Conservation (phyloP, 345 rosid genomes). For the Anacardium occidentale region DNA sequence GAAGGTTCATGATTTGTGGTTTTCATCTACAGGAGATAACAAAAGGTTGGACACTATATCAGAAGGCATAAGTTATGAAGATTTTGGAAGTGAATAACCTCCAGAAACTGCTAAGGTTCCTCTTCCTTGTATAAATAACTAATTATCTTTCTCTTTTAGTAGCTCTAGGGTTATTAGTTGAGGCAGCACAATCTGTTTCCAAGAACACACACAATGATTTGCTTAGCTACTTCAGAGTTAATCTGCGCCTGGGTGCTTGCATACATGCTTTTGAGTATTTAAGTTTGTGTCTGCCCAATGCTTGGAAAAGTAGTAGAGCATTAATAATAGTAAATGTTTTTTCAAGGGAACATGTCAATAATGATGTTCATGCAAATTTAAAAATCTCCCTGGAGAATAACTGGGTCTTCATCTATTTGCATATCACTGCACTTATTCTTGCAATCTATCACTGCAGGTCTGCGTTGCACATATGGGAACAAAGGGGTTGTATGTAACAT, state of each 20-base stretch:
- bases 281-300: no score
- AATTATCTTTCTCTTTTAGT: not conserved
- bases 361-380: not conserved
- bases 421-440: not conserved
- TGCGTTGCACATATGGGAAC: constrained; percentile 1
- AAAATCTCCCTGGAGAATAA: not conserved
- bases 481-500: constrained; percentile 18
- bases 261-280: no score
- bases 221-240: not conserved
- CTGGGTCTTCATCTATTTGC: not conserved
- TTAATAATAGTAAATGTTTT: no score
- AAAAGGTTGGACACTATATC: constrained; percentile 82
- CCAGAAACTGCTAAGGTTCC: constrained; percentile 21
- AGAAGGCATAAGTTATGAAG: constrained; percentile 84
- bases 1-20: constrained; percentile 18
- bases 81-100: constrained; percentile 63
- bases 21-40: constrained; percentile 55
- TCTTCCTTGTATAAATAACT: not conserved
- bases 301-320: no score
- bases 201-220: not conserved
- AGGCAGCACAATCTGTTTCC: not conserved
- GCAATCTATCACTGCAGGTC: constrained; percentile 22
- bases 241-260: no score
- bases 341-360: no score
- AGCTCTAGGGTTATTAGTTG: constrained; percentile 7